Evolutionary conservation across 768 basidiomycete genomes (phyloP), one percentile per base, ranked within the genome.

Genomic region (Strobilomyces confusus): DNA sequence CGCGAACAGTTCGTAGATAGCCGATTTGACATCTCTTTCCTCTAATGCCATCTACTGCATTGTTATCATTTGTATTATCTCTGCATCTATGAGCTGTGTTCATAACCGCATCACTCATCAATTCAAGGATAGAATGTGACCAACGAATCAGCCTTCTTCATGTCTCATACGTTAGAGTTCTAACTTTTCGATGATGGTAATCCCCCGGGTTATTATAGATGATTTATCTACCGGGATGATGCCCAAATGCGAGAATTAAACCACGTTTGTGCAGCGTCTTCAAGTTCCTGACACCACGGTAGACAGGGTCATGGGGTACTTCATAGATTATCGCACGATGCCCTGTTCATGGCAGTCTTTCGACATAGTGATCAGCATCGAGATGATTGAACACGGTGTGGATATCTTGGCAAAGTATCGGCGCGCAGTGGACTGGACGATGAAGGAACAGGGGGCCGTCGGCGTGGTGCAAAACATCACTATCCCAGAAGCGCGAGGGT

Each of bases 61-160:
- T 44, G 52, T 50, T 48, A 58, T 48, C 57, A 63, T 56, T 59
- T 66, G 65, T 66, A 68, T 54, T 43, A 65, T 58, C 44, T 30
- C 25, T 55, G 52, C 60, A 64, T 64, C n/a, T n/a, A n/a, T n/a
- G n/a, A 60, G 51, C 37, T 49, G 60, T 67, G 60, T 60, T 45
- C 40, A 64, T 64, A 59, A 38, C 9, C 6, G 29, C 29, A 20
- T 51, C 42, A 44, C 13, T 49, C 25, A 47, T 34, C 32, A 45
- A 55, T 55, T 36, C 33, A 38, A 61, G 40, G 25, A 43, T 42
- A 49, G 36, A 48, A 48, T 15, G 38, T 49, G 23, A 19, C 26
- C 29, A 2, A 47, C 29, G 29, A 9, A 29, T 44, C 26, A 26
- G 26, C 26, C 26, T n/a, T n/a, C n/a, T n/a, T n/a, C n/a, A n/a